Conservation (phyloP, 768 basidiomycete species). For the Tulasnella sp. region DNA sequence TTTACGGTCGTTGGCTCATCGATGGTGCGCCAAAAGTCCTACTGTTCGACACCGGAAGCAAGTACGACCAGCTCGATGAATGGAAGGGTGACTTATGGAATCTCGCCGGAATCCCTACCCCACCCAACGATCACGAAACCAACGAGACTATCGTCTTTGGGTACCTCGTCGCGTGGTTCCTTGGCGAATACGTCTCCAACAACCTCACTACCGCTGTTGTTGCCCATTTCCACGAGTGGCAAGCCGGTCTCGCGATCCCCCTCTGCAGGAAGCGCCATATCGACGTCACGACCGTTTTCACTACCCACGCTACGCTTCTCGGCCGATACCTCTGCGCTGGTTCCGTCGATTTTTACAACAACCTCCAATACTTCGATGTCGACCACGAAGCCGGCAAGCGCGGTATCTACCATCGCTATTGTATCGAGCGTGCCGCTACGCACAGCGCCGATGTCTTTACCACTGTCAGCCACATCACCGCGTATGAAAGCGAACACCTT, state of each 20-base stretch:
- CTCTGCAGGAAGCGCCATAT: slow-evolving; percentile 93
- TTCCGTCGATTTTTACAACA: slow-evolving; percentile 98
- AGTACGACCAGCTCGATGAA: slow-evolving; percentile 81
- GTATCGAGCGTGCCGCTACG: slow-evolving; percentile 87
- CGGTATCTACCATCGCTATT: slow-evolving; percentile 97
- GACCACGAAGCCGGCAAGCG: slow-evolving; percentile 99
- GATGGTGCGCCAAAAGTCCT: slow-evolving; percentile 93
- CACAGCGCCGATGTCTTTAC: slow-evolving; percentile 99
- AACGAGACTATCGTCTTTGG: slow-evolving; percentile 98
- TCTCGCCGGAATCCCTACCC: slow-evolving; percentile 92
- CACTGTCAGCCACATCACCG: slow-evolving; percentile 95
- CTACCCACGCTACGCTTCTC: slow-evolving; percentile 94
- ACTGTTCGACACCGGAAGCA: slow-evolving; percentile 87
- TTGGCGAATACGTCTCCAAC: slow-evolving; percentile 51
- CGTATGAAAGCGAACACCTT: slow-evolving; percentile 91
- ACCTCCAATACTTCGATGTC: slow-evolving; percentile 97
- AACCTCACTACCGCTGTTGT: slow-evolving; percentile 58
- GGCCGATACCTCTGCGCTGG: slow-evolving; percentile 98
- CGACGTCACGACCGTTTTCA: slow-evolving; percentile 97
- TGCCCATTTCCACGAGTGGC: slow-evolving; percentile 99
- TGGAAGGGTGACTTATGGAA: slow-evolving; percentile 99
- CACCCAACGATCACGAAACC: slow-evolving; percentile 92
- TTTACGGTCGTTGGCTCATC: slow-evolving; percentile 97
- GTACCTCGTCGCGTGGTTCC: slow-evolving; percentile 97
- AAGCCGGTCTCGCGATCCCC: slow-evolving; percentile 89